Percentiles rank a stretch among this genome's conserved stretches.
Evolutionary conservation across 208 protist genomes (phyloP).

Genomic region (Leishmania braziliensis): DNA sequence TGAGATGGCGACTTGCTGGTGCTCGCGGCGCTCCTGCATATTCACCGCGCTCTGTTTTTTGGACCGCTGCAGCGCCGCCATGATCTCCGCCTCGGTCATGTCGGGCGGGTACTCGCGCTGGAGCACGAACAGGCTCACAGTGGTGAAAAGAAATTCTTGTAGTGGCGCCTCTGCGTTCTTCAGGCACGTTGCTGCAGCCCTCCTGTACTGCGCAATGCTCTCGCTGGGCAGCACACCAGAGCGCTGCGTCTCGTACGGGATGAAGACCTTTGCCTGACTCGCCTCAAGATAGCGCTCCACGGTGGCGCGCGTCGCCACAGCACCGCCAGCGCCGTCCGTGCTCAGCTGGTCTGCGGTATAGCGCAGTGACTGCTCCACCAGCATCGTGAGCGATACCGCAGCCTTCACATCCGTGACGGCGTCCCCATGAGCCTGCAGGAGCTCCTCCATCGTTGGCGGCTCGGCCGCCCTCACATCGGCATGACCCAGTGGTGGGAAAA

Average conservation of each 20-base stretch:
- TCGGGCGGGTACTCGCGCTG: slow-evolving; percentile 12
- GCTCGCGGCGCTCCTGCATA: slow-evolving; percentile 18
- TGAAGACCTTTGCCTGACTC: slow-evolving; percentile 40
- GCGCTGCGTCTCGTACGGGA: slow-evolving; percentile 44
- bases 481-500: slow-evolving; percentile 37
- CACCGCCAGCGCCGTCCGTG: slow-evolving; percentile 1
- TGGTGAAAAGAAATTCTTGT: slow-evolving; percentile 40
- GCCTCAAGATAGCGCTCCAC: slow-evolving; percentile 54
- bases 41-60: not conserved
- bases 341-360: slow-evolving; percentile 39
- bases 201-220: slow-evolving; percentile 32
- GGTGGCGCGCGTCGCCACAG: slow-evolving; percentile 18
- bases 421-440: slow-evolving; percentile 24
- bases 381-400: slow-evolving; percentile 14
- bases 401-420: slow-evolving; percentile 1
- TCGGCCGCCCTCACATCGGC: not conserved
- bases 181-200: slow-evolving; percentile 24
- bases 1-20: slow-evolving; percentile 25
- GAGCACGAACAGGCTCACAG: slow-evolving; percentile 22
- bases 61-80: slow-evolving; percentile 3
- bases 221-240: slow-evolving; percentile 33
- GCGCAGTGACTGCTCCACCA: slow-evolving; percentile 27
- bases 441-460: slow-evolving; percentile 39
- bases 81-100: slow-evolving; percentile 22
- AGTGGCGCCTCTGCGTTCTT: slow-evolving; percentile 25